These are phyloP conservation scores for Alternaria angustiovoidea DNA, from an alignment of 2,329 filamentous ascomycete species.

Conservation along the genomic window DNA sequence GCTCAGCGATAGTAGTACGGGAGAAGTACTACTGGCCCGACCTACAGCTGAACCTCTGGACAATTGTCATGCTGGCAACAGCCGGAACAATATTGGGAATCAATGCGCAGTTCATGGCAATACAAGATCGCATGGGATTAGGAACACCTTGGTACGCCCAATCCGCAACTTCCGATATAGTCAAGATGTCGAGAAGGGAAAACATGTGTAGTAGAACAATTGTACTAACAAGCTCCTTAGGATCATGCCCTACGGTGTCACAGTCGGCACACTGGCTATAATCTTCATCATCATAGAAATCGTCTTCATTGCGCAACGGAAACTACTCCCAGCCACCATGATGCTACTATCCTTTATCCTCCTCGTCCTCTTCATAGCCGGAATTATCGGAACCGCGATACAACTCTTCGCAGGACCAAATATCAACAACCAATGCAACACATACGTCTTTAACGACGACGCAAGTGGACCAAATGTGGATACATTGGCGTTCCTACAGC, in stretches of 20 bases:
- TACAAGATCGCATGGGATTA: constrained; percentile 63
- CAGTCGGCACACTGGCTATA: constrained; percentile 64
- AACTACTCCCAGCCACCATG: constrained; percentile 66
- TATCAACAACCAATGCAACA: constrained; percentile 67
- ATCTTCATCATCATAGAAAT: constrained; percentile 67
- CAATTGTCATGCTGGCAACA: constrained; percentile 67
- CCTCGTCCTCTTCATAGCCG: constrained; percentile 68
- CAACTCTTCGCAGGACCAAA: constrained; percentile 67
- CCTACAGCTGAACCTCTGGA: constrained; percentile 70
- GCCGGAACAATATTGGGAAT: constrained; percentile 67
- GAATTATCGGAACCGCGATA: constrained; percentile 68
- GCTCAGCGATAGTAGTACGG: constrained; percentile 54
- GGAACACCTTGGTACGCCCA: constrained; percentile 66
- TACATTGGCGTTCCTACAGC: constrained; percentile 69
- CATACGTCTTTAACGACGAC: constrained; percentile 60
- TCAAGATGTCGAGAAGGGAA: neutral
- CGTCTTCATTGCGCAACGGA: constrained; percentile 63
- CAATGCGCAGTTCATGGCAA: constrained; percentile 66
- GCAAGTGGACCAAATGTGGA: constrained; percentile 59
- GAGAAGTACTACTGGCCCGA: constrained; percentile 71
- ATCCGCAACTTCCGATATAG: neutral
- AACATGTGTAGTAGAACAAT: neutral
- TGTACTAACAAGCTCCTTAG: constrained; percentile 46
- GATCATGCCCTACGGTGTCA: constrained; percentile 71
- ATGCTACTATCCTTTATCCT: constrained; percentile 69